Percentiles rank a stretch among this genome's conserved stretches.
Evolutionary conservation across 2,329 filamentous ascomycete species (phyloP).

Genomic region (Apiospora sp.): DNA sequence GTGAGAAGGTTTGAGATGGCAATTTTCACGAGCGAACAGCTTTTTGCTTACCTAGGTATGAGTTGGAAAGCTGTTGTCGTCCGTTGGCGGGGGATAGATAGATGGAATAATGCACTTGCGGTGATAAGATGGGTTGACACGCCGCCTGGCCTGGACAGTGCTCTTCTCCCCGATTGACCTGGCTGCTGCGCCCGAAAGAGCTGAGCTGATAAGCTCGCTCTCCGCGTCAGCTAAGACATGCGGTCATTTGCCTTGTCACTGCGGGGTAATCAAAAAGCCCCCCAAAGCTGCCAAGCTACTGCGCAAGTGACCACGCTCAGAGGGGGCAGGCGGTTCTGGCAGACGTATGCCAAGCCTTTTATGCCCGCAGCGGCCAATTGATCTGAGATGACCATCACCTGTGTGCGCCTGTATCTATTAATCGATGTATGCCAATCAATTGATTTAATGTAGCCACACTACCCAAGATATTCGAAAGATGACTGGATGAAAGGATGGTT

Average conservation of each 20-base stretch:
- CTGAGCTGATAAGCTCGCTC: slow-evolving; percentile 1
- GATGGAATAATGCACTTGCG: neutral
- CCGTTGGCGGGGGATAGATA: slow-evolving; percentile 3
- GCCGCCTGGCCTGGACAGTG: neutral
- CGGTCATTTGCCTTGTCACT: slow-evolving; percentile 18
- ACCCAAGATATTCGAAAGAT: neutral
- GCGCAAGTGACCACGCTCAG: slow-evolving; percentile 5
- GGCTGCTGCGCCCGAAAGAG: neutral
- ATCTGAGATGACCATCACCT: neutral
- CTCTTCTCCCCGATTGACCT: neutral
- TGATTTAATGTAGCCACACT: neutral
- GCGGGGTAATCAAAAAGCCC: neutral
- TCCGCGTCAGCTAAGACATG: neutral
- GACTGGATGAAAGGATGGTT: neutral
- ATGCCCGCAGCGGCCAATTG: neutral
- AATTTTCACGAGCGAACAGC: neutral
- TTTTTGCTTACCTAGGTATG: slow-evolving; percentile 5
- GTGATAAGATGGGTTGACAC: slow-evolving; percentile 1
- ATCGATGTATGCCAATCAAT: neutral
- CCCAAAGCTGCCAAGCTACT: neutral
- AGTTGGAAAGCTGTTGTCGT: neutral
- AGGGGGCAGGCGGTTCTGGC: slow-evolving; percentile 2
- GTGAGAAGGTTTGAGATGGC: neutral
- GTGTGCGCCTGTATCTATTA: neutral
- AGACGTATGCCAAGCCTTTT: neutral